Conservation (phyloP, 2,329 filamentous ascomycete genomes). For the Colletotrichum sp. region DNA sequence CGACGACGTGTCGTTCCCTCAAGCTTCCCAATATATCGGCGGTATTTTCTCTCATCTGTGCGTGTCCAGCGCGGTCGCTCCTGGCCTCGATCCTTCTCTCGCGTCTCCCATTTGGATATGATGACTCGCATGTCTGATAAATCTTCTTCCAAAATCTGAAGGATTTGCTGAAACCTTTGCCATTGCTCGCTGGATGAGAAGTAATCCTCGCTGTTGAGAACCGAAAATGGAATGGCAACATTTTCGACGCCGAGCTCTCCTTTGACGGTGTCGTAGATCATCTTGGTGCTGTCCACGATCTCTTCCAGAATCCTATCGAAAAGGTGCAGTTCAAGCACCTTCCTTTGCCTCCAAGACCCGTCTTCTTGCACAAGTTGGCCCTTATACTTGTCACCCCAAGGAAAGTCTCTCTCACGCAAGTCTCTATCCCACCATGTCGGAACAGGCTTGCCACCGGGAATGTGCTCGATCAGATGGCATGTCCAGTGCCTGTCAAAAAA, state of each 20-base stretch:
- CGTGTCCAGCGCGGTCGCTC: slow-evolving; percentile 34
- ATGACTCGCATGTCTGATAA: not conserved
- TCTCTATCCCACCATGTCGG: not conserved
- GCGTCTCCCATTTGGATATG: slow-evolving; percentile 24
- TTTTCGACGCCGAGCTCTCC: not conserved
- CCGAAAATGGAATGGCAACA: not conserved
- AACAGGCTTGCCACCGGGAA: not conserved
- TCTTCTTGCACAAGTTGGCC: not conserved
- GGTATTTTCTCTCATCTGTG: slow-evolving; percentile 33
- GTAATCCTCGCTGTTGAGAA: not conserved
- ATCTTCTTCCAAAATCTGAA: not conserved
- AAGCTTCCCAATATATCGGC: not conserved
- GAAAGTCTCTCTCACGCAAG: fast-evolving
- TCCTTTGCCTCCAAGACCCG: not conserved
- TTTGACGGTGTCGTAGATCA: not conserved
- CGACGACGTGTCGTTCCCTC: not conserved
- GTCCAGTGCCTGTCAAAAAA: not conserved
- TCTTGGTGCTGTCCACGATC: not conserved
- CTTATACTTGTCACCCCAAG: not conserved
- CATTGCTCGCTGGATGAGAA: not conserved
- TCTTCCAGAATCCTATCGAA: not conserved
- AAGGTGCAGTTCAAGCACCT: not conserved
- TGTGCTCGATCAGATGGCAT: not conserved
- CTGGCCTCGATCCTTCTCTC: slow-evolving; percentile 27
- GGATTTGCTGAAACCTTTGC: not conserved